These are phyloP conservation scores for Suillus spraguei DNA, from an alignment of 768 basidiomycete species.

Conservation along the genomic window DNA sequence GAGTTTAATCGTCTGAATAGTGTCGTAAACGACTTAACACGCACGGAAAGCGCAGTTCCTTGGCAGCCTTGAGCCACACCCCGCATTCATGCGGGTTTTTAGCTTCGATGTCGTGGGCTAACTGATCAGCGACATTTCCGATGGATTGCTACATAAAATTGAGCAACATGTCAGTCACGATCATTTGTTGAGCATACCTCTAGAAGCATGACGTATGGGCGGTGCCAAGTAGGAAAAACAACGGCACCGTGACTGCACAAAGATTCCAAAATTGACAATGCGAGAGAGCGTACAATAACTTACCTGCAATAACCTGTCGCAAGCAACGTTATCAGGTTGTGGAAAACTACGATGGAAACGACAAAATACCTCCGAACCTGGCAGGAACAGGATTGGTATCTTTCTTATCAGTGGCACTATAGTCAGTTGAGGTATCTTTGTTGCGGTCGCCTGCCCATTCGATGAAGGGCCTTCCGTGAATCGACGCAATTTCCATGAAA, in stretches of 20 bases:
- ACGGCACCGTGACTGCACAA: conserved; percentile 22
- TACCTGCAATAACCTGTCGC: conserved; percentile 29
- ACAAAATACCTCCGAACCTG: conserved; percentile 28
- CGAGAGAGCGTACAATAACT: background rate
- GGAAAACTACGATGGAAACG: background rate
- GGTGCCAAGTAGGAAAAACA: conserved; percentile 29
- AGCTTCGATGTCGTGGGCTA: conserved; percentile 28
- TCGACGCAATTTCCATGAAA: conserved; percentile 24
- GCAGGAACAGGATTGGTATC: conserved; percentile 27
- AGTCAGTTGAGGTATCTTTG: conserved; percentile 18
- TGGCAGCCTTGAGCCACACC: conserved; percentile 23
- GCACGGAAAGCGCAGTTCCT: conserved; percentile 30
- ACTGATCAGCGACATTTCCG: conserved; percentile 25
- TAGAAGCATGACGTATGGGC: conserved; percentile 29
- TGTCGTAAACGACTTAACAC: conserved; percentile 8
- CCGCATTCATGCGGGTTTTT: conserved; percentile 21
- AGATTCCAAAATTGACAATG: background rate
- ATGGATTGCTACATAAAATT: conserved; percentile 23
- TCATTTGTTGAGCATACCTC: conserved; percentile 18
- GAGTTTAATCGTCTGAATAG: background rate
- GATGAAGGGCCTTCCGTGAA: conserved; percentile 28
- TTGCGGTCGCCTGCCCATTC: conserved; percentile 28
- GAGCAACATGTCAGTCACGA: background rate
- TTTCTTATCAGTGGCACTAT: conserved; percentile 22
- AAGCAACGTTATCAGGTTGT: background rate